Base-by-base conservation (phyloP, 148 eudicot genomes). In the Cornus kousa region DNA sequence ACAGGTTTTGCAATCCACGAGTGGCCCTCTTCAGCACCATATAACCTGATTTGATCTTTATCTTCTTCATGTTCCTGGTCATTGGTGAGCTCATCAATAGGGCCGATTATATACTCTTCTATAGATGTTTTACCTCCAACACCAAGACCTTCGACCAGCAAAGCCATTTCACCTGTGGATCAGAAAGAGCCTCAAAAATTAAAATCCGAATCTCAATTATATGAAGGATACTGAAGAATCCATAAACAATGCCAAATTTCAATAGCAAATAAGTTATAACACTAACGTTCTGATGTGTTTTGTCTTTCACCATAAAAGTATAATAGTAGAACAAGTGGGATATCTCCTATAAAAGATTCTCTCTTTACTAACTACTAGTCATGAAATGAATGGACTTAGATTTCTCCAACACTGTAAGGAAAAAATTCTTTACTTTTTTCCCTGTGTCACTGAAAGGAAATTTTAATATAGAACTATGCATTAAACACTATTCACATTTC, bases 1-100 rank as follows among this genome's bases (percentile, higher is more conserved):
- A 91, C 96, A 5, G 97, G 92, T 80, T 87, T 93, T 68, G 98
- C 97, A 22, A 95, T 73, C 96, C 93, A 95, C 9, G 94, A 95
- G 71, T 83, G 94, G 71, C 97, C 98, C 64, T 86, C 89, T 74
- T 87, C 97, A 7, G 97, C 86, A 9, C 98, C 94, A 10, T 90
- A 93, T 80, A 93, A 77, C 81, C 85, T 90, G 76, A 93, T 84
- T 74, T 90, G 91, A 76, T 90, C 92, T 83, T 91, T 89, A 17
- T 87, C 93, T 60, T 70, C 40, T 4, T 76, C 80, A 55, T 92
- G 83, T 59, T 94, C 97, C 24, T 87, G 92, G 78, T 77, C 86
- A 8, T 88, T 87, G 16, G 74, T 53, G 43, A 83, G 76, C n/a
- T 83, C 85, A 32, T 74, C 69, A 76, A 80, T 86, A 23, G 94